Conservation (phyloP, 805 yeast species). For the Starmerella vitae region DNA sequence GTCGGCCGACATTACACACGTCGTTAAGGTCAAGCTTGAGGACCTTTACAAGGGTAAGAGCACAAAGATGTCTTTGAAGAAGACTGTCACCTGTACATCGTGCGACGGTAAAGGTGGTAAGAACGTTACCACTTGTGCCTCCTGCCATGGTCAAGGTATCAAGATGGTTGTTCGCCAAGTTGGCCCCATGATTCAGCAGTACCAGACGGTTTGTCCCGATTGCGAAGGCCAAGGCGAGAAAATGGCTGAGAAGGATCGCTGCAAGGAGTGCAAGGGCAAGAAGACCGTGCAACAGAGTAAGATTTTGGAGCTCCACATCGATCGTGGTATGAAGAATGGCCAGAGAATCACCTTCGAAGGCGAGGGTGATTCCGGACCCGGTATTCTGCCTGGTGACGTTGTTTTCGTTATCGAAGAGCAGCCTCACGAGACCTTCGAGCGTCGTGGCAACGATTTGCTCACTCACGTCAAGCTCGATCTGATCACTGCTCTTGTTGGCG, state of each 20-base stretch:
- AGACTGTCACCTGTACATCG: slow-evolving; percentile 71
- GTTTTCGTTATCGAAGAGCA: slow-evolving; percentile 82
- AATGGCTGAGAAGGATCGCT: slow-evolving; percentile 72
- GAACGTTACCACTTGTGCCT: slow-evolving; percentile 70
- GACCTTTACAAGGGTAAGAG: slow-evolving; percentile 44
- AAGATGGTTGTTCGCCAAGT: slow-evolving; percentile 89
- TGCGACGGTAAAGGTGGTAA: slow-evolving; percentile 97
- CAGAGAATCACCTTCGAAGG: slow-evolving; percentile 83
- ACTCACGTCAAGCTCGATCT: slow-evolving; percentile 81
- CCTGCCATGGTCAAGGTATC: slow-evolving; percentile 86
- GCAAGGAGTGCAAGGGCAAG: slow-evolving; percentile 78
- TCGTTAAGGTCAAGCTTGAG: slow-evolving; percentile 71
- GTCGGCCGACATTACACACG: slow-evolving; percentile 85
- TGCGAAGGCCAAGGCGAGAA: slow-evolving; percentile 91
- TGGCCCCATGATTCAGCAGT: slow-evolving; percentile 99
- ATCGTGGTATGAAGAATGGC: slow-evolving; percentile 94
- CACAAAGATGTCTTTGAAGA: slow-evolving; percentile 84
- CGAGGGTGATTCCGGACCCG: slow-evolving; percentile 96
- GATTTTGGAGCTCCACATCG: slow-evolving; percentile 84
- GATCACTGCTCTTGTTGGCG: slow-evolving; percentile 93
- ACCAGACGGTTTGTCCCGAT: slow-evolving; percentile 83
- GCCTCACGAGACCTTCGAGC: slow-evolving; percentile 66
- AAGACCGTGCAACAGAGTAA: slow-evolving; percentile 79
- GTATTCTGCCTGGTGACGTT: slow-evolving; percentile 91
- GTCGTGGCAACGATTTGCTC: slow-evolving; percentile 79